Evolutionary conservation across 2,329 filamentous ascomycete species (phyloP).

Genomic region (Penicillium polonicum): DNA sequence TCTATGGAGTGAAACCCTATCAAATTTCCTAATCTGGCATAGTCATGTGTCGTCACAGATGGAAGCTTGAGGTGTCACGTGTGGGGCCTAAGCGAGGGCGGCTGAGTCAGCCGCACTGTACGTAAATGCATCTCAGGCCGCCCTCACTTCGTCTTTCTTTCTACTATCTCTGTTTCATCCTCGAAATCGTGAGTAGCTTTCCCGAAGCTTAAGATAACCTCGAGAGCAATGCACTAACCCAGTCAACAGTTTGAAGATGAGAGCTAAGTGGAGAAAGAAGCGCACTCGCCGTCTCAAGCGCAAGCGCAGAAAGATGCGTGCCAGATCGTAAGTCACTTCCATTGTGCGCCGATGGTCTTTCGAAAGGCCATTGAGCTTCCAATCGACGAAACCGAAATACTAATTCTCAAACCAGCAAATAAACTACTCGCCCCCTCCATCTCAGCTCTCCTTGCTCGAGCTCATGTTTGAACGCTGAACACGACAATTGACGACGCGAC

Average conservation of each 20-base stretch:
- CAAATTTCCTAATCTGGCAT: slow-evolving; percentile 11
- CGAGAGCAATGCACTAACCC: slow-evolving; percentile 18
- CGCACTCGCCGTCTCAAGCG: slow-evolving; percentile 97
- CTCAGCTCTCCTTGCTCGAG: slow-evolving; percentile 47
- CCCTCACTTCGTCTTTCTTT: slow-evolving; percentile 37
- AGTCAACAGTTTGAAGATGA: slow-evolving; percentile 55
- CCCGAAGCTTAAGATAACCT: not conserved
- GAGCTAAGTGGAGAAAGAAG: slow-evolving; percentile 99
- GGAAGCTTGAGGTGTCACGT: slow-evolving; percentile 8
- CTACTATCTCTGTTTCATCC: slow-evolving; percentile 46
- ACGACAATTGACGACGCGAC: slow-evolving; percentile 39
- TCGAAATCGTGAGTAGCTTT: slow-evolving; percentile 43
- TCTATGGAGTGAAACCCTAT: slow-evolving; percentile 6
- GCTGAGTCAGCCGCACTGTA: slow-evolving; percentile 44
- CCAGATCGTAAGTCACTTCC: slow-evolving; percentile 73
- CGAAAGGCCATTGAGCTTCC: not conserved
- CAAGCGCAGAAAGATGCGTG: slow-evolving; percentile 99
- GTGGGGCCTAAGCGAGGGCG: slow-evolving; percentile 10
- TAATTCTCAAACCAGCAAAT: slow-evolving; percentile 57
- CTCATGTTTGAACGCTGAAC: slow-evolving; percentile 42
- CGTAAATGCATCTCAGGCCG: slow-evolving; percentile 40
- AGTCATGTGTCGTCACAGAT: slow-evolving; percentile 6
- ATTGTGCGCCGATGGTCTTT: not conserved
- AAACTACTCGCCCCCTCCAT: slow-evolving; percentile 61
- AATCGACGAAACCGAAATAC: slow-evolving; percentile 12